Evolutionary conservation across 345 rosid genomes (phyloP).

Genomic region (Jatropha curcas): DNA sequence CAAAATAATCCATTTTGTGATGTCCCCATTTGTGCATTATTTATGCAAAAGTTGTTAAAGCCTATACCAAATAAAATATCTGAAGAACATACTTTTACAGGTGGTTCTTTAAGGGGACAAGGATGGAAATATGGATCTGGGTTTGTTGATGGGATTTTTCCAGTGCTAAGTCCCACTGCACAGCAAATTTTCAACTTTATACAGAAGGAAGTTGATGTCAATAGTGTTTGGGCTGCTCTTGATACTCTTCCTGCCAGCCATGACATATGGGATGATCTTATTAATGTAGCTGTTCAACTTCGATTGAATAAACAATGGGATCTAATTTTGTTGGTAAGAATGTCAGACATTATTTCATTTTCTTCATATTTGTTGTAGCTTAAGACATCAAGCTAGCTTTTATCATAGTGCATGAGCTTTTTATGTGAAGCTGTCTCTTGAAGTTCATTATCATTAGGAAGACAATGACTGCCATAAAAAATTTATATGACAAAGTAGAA

Average conservation of each 20-base stretch:
- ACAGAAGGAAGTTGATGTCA: constrained; percentile 49
- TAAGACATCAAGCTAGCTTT: background rate
- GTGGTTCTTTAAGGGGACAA: constrained; percentile 81
- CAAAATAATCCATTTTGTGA: background rate
- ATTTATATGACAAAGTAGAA: background rate
- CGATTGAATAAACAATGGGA: constrained; percentile 79
- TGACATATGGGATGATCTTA: constrained; percentile 80
- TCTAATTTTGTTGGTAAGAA: constrained; percentile 60
- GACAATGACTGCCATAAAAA: background rate
- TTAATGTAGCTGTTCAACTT: constrained; percentile 78
- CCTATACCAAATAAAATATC: background rate
- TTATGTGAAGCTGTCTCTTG: background rate
- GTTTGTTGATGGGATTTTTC: constrained; percentile 91
- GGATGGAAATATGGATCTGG: constrained; percentile 99
- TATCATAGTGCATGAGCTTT: background rate
- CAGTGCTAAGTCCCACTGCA: constrained; percentile 78
- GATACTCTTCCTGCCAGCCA: constrained; percentile 69
- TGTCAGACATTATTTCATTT: background rate
- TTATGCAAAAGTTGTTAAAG: background rate
- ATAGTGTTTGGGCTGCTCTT: constrained; percentile 48
- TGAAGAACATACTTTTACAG: constrained; percentile 28
- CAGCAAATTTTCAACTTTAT: constrained; percentile 61
- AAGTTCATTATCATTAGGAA: background rate
- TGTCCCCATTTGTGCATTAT: background rate
- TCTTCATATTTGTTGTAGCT: background rate